Evolutionary conservation across 352 stramenopile genomes (phyloP), one percentile per base, ranked within the genome.

Genomic region (Hyaloperonospora brassicae): DNA sequence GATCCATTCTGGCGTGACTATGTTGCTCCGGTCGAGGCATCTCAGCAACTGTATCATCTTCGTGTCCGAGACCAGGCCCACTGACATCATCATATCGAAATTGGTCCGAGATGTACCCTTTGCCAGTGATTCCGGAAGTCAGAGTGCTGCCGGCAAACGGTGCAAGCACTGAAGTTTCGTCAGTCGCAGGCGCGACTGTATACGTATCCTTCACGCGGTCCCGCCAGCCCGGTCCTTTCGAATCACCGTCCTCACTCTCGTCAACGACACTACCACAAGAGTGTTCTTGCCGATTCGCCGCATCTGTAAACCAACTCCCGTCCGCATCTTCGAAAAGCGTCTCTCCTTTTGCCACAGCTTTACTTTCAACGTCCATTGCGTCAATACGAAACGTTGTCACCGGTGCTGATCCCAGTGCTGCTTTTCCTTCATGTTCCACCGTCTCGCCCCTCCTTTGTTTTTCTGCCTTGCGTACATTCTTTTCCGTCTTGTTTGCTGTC

Each of bases 221-320:
- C 62, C 62, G 67, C 62, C 62, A 67, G n/a, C 50, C 54, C 23
- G 52, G 27, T 14, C 52, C 57, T 40, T 59, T 70, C 1, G 45
- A 66, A 14, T 50, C 40, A 8, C 47, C 38, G 4, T 59, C 21
- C 1, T 62, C 63, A 56, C 34, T 62, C 8, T 60, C 40, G 6
- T 30, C 47, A 17, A 57, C 63, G 17, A 38, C 54, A 48, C 31
- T 63, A 39, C 52, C 38, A 35, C 31, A 43, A 39, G 52, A 52
- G 21, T 24, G 39, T 35, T 7, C 21, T 10, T 49, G 48, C 14
- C 56, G 52, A 24, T 57, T 42, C 10, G 61, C 53, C n/a, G 61
- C 57, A 54, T 89, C 76, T 0, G 55, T 68, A 66, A 89, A 89
- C 79, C 76, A 89, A 23, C 67, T 67, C 17, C 86, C 73, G 17